Conservation (phyloP, 2,329 filamentous ascomycete genomes). For the Cladosporium cucumerinum region DNA sequence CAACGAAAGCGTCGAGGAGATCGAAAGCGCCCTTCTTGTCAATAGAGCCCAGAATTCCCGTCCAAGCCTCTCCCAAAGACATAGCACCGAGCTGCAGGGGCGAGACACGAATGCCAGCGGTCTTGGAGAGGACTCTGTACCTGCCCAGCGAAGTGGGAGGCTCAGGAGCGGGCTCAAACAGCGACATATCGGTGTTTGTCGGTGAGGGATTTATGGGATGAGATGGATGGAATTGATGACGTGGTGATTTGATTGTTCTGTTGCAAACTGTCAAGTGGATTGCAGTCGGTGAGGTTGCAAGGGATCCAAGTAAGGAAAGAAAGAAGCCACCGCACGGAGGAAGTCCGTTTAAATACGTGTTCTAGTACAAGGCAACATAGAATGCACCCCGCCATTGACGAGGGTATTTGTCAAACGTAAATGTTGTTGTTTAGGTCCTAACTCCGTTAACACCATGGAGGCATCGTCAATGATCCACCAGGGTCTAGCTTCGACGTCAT, state of each 20-base stretch:
- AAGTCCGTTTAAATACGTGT: neutral
- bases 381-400: neutral
- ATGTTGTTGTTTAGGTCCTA: neutral
- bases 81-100: slow-evolving; percentile 56
- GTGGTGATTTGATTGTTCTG: neutral
- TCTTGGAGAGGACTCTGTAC: slow-evolving; percentile 51
- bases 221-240: neutral
- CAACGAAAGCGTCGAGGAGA: slow-evolving; percentile 65
- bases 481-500: neutral
- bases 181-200: slow-evolving; percentile 2
- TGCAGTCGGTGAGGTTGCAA: neutral
- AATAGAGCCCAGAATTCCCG: slow-evolving; percentile 60
- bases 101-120: slow-evolving; percentile 47
- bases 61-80: slow-evolving; percentile 62
- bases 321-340: neutral
- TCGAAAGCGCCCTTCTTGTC: slow-evolving; percentile 59
- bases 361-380: neutral
- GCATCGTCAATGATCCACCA: neutral
- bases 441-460: slow-evolving; percentile 1
- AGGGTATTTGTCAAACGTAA: neutral
- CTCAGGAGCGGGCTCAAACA: slow-evolving; percentile 10
- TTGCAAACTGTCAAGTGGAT: neutral
- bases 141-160: slow-evolving; percentile 55
- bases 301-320: neutral
- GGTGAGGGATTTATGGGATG: neutral